Conservation (phyloP, 495 filamentous ascomycete genomes). For the Annulohypoxylon moriforme region DNA sequence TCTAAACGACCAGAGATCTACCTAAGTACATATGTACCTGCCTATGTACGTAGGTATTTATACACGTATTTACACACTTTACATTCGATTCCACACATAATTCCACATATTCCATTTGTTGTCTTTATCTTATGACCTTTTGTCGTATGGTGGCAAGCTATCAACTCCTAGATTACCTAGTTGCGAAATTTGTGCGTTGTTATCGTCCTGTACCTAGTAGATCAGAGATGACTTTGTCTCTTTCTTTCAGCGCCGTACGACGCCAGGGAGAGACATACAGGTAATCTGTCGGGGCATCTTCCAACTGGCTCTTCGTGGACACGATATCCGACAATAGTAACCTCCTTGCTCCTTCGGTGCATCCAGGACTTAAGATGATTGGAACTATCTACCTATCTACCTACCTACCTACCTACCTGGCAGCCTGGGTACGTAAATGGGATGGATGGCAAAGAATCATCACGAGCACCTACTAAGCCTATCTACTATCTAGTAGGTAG, state of each 20-base stretch:
- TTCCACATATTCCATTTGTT: not conserved
- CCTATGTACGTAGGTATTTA: not conserved
- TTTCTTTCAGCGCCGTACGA: slow-evolving; percentile 13
- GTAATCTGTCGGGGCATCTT: not conserved
- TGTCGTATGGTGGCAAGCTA: slow-evolving; percentile 20
- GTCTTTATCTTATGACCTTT: slow-evolving; percentile 12
- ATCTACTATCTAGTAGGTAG: too few relatives aligned
- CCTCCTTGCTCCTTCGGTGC: not conserved
- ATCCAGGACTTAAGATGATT: not conserved
- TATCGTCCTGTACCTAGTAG: slow-evolving; percentile 13
- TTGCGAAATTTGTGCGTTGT: slow-evolving; percentile 41
- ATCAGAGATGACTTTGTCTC: slow-evolving; percentile 22
- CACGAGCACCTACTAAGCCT: too few relatives aligned
- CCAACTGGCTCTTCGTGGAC: slow-evolving; percentile 8
- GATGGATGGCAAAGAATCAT: too few relatives aligned
- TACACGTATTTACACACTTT: too few relatives aligned
- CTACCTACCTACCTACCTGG: too few relatives aligned
- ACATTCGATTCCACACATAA: not conserved
- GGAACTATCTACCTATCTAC: too few relatives aligned
- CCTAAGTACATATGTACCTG: not conserved
- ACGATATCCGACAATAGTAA: not conserved
- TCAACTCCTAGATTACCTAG: not conserved
- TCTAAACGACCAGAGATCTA: too few relatives aligned
- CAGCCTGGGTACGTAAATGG: too few relatives aligned
- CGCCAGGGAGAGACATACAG: slow-evolving; percentile 2